Conservation (phyloP, 192 early-diverging fungal species). For the Coemansia sp. region DNA sequence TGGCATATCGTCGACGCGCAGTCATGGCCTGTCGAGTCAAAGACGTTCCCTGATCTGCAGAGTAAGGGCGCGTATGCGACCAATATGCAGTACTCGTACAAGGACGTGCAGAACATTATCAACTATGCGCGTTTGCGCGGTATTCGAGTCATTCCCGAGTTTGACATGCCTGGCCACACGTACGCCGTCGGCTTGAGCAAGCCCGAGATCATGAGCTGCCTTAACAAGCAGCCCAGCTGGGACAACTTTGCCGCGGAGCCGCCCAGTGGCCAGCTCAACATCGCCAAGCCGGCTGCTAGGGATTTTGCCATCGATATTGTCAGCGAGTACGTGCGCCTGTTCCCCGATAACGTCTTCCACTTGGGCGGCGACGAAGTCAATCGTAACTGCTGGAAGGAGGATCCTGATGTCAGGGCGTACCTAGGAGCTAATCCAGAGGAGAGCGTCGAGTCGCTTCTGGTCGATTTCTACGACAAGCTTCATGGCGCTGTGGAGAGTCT, state of each 20-base stretch:
- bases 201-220: constrained; percentile 61
- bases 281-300: constrained; percentile 62
- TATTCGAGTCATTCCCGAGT: constrained; percentile 90
- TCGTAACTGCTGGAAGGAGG: constrained; percentile 66
- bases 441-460: constrained; percentile 38
- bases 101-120: constrained; percentile 69
- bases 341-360: constrained; percentile 73
- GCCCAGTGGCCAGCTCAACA: constrained; percentile 82
- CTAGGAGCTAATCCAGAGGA: constrained; percentile 31
- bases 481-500: constrained; percentile 49
- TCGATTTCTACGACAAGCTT: constrained; percentile 57
- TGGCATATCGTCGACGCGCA: constrained; percentile 76
- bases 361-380: constrained; percentile 79
- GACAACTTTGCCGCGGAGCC: constrained; percentile 70
- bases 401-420: constrained; percentile 48
- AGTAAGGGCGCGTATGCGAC: constrained; percentile 64
- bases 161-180: constrained; percentile 88
- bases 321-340: constrained; percentile 63
- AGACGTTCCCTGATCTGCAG: constrained; percentile 62
- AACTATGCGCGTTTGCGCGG: constrained; percentile 71
- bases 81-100: constrained; percentile 66
- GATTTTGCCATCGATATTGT: constrained; percentile 64
- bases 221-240: constrained; percentile 60
- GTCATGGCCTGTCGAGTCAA: constrained; percentile 70
- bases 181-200: constrained; percentile 52